These are phyloP conservation scores for Cercospora janseana DNA, from an alignment of 2,329 filamentous ascomycete genomes.

Conservation along the genomic window DNA sequence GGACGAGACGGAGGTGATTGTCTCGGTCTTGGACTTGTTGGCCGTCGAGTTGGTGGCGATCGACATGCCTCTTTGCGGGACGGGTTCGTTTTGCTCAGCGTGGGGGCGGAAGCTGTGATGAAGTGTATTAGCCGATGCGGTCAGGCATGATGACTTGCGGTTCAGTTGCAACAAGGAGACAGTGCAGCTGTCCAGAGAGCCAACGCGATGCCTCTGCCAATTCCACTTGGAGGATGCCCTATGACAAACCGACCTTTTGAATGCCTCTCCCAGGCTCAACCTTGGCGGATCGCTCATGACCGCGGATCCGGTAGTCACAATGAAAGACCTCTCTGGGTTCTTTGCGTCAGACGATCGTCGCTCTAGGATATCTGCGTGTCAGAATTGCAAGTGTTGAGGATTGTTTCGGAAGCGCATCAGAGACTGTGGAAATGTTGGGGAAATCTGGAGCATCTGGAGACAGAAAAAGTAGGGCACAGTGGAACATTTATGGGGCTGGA, in stretches of 20 bases:
- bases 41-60: neutral
- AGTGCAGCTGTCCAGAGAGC: too few relatives aligned
- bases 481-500: too few relatives aligned
- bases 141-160: neutral
- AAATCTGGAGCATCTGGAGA: neutral
- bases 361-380: too few relatives aligned
- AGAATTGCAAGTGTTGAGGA: too few relatives aligned
- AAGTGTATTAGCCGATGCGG: neutral
- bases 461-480: neutral
- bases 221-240: too few relatives aligned
- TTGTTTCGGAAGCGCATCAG: neutral
- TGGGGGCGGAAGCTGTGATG: neutral
- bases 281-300: neutral
- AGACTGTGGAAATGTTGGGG: neutral
- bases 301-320: neutral
- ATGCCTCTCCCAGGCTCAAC: neutral
- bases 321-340: too few relatives aligned
- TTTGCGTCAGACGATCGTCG: too few relatives aligned
- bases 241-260: too few relatives aligned
- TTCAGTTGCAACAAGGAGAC: neutral
- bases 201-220: too few relatives aligned
- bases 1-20: conserved; percentile 1
- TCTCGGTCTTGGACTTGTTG: neutral
- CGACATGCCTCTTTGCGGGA: neutral
- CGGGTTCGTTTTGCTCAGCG: neutral